Base-by-base conservation (phyloP, 2,329 filamentous ascomycete genomes). In the Sarocladium kiliense region DNA sequence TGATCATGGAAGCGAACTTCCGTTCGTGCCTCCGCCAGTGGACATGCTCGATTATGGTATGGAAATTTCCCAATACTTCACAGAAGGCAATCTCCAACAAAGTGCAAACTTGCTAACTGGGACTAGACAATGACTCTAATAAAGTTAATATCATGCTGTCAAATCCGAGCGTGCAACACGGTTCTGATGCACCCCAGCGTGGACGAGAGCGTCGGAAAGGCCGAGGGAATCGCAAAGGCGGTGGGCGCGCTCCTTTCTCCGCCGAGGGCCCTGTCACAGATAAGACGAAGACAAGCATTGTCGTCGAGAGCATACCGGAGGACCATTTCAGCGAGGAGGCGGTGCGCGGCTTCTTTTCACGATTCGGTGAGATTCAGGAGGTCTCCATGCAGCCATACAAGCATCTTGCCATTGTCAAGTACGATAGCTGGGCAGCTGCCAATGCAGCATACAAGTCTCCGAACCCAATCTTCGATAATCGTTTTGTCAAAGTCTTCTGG, bases 401-500 rank as follows among this genome's bases (percentile, higher is more conserved):
- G 64, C 78, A 81, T 41, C 69, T 90, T 16, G 89, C 89, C 1
- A 74, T 89, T 27, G 77, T 94, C 59, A 87, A 85, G 61, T 94
- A 79, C 62, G 79, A 84, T 53, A 77, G 77, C 41, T 88, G 86
- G 78, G 77, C 77, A 6, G 72, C 82, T 14, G 89, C 89, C 14
- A 81, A 84, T 57, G 79, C 81, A 16, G 89, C 89, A 2, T 91
- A 89, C 66, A 79, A 80, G 47, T 91, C 87, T 9, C 89, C 89
- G 0, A 91, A 91, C 64, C 86, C 85, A 47, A 86, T 94, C 44
- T 94, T 93, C 64, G 87, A 92, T 63, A 94, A 93, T 62, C 79
- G 89, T 11, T 94, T 94, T 62, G 89, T 94, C 50, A 92, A 91
- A 63, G 86, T 93, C 0, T 91, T 87, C 63, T 93, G 89, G 89